Percentiles rank a stretch among this genome's conserved stretches.
Conservation (phyloP, 768 basidiomycete species). For the Xanthoconium stramineum region DNA sequence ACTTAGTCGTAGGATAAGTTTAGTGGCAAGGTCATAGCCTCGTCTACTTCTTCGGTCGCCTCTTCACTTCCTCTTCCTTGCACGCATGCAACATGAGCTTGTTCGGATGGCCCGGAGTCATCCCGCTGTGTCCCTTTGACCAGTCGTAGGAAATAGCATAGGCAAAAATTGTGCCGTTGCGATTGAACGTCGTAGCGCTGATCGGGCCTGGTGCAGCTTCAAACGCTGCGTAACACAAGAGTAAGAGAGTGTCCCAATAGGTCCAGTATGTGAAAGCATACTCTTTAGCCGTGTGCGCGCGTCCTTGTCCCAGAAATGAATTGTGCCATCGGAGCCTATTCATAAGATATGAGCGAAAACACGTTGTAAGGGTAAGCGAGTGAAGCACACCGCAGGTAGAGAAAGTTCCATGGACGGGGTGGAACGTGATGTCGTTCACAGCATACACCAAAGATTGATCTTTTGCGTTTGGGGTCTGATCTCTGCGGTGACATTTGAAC, state of each 20-base stretch:
- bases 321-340: conserved; percentile 76
- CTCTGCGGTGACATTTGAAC: conserved; percentile 79
- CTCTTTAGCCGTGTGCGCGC: conserved; percentile 89
- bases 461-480: conserved; percentile 51
- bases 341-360: conserved; percentile 11
- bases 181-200: conserved; percentile 79
- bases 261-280: conserved; percentile 27
- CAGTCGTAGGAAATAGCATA: conserved; percentile 93
- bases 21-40: background rate
- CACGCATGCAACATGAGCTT: conserved; percentile 82
- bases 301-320: conserved; percentile 96
- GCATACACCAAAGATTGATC: conserved; percentile 72
- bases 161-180: conserved; percentile 83
- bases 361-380: conserved; percentile 19
- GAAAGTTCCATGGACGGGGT: conserved; percentile 81
- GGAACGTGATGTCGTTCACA: conserved; percentile 85
- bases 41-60: conserved; percentile 41
- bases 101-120: conserved; percentile 65
- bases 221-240: conserved; percentile 49
- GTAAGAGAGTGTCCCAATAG: background rate
- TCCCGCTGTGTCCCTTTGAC: conserved; percentile 89
- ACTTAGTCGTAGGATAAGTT: conserved; percentile 3
- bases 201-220: conserved; percentile 76
- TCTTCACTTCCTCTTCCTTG: conserved; percentile 86
- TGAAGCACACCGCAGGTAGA: conserved; percentile 63